Evolutionary conservation across 768 basidiomycete genomes (phyloP).

Genomic region (Chalciporus pseudorubinellus): DNA sequence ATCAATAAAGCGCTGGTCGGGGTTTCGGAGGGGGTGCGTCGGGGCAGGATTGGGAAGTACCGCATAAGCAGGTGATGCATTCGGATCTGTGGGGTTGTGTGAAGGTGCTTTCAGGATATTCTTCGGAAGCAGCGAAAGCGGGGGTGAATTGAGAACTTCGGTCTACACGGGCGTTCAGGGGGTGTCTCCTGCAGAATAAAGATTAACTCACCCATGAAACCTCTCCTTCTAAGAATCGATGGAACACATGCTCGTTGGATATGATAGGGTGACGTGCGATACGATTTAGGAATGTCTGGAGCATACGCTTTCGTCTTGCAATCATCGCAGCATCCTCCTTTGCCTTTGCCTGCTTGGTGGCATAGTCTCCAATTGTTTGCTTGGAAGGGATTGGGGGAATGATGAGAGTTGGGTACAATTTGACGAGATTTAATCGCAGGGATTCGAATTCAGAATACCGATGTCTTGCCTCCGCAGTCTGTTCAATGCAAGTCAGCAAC

Average conservation of each 20-base stretch:
- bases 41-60: constrained; percentile 88
- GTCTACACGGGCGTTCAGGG: constrained; percentile 44
- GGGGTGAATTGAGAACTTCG: constrained; percentile 91
- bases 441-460: constrained; percentile 99
- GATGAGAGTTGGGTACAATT: constrained; percentile 92
- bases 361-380: constrained; percentile 94
- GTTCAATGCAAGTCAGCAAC: constrained; percentile 13
- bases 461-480: constrained; percentile 82
- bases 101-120: constrained; percentile 94
- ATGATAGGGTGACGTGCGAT: constrained; percentile 89
- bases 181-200: background rate
- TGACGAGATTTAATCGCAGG: constrained; percentile 75
- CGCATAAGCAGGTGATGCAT: constrained; percentile 69
- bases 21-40: constrained; percentile 82
- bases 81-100: constrained; percentile 86
- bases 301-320: constrained; percentile 86
- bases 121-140: constrained; percentile 88
- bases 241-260: constrained; percentile 94
- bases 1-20: constrained; percentile 94
- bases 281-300: constrained; percentile 93
- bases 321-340: constrained; percentile 95
- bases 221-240: constrained; percentile 92
- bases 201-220: constrained; percentile 81
- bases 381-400: constrained; percentile 98
- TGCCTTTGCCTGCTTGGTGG: constrained; percentile 93